A percentile compares a stretch with the other conserved stretches of the same genome.
phyloP scores from a whole-genome alignment of 495 filamentous ascomycete genomes.

The Tirmania nivea region DNA sequence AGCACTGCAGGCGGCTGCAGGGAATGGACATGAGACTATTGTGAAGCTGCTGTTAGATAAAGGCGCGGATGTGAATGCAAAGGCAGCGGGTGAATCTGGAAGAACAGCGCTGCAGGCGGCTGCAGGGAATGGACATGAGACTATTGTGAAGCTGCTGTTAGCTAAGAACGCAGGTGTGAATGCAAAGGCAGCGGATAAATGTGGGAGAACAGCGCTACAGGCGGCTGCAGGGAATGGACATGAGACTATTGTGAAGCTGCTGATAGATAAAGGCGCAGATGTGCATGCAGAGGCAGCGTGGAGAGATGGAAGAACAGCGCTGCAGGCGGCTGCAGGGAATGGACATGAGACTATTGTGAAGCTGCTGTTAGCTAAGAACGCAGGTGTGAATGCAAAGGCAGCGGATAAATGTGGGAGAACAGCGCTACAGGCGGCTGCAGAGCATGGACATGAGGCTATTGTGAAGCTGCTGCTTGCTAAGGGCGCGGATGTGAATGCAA shows the following conservation, averaged over 20 bases:
- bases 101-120: not conserved
- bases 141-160: not conserved
- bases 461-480: not conserved
- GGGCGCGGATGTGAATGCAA: not conserved
- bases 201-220: not conserved
- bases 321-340: no score
- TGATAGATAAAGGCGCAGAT: not conserved
- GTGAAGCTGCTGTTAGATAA: not conserved
- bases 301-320: not conserved
- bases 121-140: not conserved
- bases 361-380: not conserved
- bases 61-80: no score
- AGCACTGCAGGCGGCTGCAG: not conserved
- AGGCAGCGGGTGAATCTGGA: no score
- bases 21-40: not conserved
- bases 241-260: not conserved
- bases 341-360: not conserved
- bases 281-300: not conserved
- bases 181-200: not conserved
- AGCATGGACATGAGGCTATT: not conserved
- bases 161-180: not conserved
- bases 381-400: not conserved
- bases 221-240: not conserved
- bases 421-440: not conserved
- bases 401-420: not conserved